phyloP scores from a whole-genome alignment of 78 protist species.

The Planoprotostelium fungivorum region DNA sequence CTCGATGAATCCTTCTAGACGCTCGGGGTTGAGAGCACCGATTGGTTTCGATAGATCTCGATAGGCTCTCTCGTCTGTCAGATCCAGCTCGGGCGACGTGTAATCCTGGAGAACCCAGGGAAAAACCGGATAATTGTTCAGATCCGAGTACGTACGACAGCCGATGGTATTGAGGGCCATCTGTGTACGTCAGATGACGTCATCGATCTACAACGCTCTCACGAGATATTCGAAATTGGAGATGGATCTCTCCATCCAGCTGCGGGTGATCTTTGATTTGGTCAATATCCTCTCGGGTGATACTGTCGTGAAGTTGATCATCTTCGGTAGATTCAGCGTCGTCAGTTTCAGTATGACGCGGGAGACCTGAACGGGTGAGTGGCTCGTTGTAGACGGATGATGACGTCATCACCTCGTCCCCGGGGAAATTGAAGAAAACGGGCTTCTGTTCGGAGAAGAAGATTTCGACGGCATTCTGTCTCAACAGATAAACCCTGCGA shows the following conservation, averaged over 20 bases:
- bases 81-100: slow-evolving; percentile 57
- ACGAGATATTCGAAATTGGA: slow-evolving; percentile 83
- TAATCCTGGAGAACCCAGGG: slow-evolving; percentile 94
- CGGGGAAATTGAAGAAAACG: slow-evolving; percentile 32
- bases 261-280: slow-evolving; percentile 40
- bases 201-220: background rate
- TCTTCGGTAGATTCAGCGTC: slow-evolving; percentile 32
- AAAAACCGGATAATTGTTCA: slow-evolving; percentile 92
- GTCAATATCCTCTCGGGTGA: slow-evolving; percentile 28
- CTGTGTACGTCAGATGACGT: no score
- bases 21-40: slow-evolving; percentile 65
- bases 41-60: slow-evolving; percentile 88
- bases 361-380: slow-evolving; percentile 22
- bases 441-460: slow-evolving; percentile 52
- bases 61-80: slow-evolving; percentile 59
- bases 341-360: slow-evolving; percentile 14
- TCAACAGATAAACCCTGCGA: slow-evolving; percentile 50
- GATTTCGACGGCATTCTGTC: slow-evolving; percentile 69
- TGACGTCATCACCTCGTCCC: slow-evolving; percentile 34
- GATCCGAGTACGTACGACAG: slow-evolving; percentile 83
- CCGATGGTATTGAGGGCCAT: slow-evolving; percentile 83
- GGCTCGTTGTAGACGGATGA: background rate
- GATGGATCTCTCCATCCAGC: slow-evolving; percentile 74
- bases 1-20: slow-evolving; percentile 50
- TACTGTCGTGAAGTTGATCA: slow-evolving; percentile 26